Evolutionary conservation across 2,329 filamentous ascomycete genomes (phyloP), one percentile per base, ranked within the genome.

Genomic region (Diaporthe destruens): DNA sequence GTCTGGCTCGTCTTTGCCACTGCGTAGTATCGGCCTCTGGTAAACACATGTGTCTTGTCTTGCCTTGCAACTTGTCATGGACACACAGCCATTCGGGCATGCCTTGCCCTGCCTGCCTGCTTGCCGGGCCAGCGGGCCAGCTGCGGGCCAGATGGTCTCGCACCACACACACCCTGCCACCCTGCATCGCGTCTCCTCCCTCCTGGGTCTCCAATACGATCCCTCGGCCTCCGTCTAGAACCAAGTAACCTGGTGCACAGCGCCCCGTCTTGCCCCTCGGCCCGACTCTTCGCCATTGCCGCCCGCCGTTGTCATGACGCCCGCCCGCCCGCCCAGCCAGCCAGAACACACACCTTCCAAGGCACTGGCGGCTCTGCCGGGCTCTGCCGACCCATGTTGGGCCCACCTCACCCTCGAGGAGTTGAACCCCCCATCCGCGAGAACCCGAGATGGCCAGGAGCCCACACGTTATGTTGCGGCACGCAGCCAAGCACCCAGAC

Each of bases 1-100:
- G 47, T 39, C 39, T 44, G 32, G 44, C 32, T 29, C 47, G n/a
- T 66, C 44, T 53, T 66, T 23, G 61, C 61, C 61, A 66, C 61
- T 39, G 32, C n/a, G 61, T 66, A 39, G 47, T 14, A 66, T 66
- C 61, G 61, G 47, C 47, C 29, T 39, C 44, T 29, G n/a, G n/a
- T n/a, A n/a, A 25, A 65, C 44, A 51, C 29, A 18, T 34, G 42
- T 42, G 42, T 49, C 25, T 34, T n/a, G 29, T 51, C 29, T n/a
- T n/a, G n/a, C n/a, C n/a, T n/a, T n/a, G n/a, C n/a, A n/a, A n/a
- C n/a, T n/a, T 65, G 44, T 32, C 12, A 16, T 42, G 16, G 47
- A 34, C 49, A 32, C 59, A 65, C 29, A 56, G 32, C 29, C 32
- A 55, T 44, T 47, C 57, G 16, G 39, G 3, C 57, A 47, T n/a